phyloP scores from a whole-genome alignment of 1,139 yeast species.

The Taphrina confusa region DNA sequence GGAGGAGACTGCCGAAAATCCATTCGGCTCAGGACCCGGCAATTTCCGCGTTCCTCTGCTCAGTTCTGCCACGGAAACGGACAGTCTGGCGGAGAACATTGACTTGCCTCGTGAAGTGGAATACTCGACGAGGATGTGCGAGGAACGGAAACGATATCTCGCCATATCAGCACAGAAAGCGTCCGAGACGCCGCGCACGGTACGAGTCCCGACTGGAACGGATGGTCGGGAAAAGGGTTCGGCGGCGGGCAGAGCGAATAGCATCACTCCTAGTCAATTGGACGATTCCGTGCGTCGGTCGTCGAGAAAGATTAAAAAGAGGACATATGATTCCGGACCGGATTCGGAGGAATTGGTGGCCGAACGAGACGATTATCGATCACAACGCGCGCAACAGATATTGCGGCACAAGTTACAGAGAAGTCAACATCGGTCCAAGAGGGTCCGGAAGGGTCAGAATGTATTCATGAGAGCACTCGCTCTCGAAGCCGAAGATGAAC shows the following conservation, averaged over 20 bases:
- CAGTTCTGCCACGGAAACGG: constrained; percentile 50
- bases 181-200: not conserved
- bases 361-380: constrained; percentile 1
- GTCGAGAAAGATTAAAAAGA: constrained; percentile 29
- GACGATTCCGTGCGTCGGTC: constrained; percentile 27
- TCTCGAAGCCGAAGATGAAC: constrained; percentile 12
- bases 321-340: constrained; percentile 26
- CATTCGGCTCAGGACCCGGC: constrained; percentile 57
- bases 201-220: not conserved
- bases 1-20: constrained; percentile 59
- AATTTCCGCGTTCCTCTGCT: constrained; percentile 53
- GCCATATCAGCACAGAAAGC: constrained; percentile 22
- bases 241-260: not conserved
- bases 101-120: constrained; percentile 66
- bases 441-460: not conserved
- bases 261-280: constrained; percentile 5
- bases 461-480: constrained; percentile 12
- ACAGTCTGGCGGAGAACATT: constrained; percentile 54
- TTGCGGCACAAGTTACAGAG: constrained; percentile 16
- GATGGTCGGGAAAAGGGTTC: not conserved
- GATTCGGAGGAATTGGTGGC: not conserved
- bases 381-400: constrained; percentile 18
- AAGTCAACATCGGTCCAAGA: constrained; percentile 2
- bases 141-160: constrained; percentile 23
- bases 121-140: constrained; percentile 23